Evolutionary conservation across 2,329 filamentous ascomycete genomes (phyloP).

Genomic region (Xylariaceae sp.): DNA sequence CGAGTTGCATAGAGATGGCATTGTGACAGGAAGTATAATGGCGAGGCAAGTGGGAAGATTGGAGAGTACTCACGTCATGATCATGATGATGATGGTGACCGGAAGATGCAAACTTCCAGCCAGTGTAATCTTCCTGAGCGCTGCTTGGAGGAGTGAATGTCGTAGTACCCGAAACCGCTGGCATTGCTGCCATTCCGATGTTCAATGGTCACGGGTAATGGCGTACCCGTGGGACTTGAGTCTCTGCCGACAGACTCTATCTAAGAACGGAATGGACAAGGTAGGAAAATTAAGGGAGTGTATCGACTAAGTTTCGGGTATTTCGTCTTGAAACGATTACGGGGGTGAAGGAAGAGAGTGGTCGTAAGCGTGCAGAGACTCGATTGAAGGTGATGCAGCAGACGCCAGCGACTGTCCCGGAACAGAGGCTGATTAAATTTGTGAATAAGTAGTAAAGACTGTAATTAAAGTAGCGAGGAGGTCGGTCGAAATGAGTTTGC

Average conservation of each 20-base stretch:
- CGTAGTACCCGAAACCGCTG: conserved; percentile 51
- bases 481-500: neutral
- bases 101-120: conserved; percentile 43
- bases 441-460: conserved; percentile 2
- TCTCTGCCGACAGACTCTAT: conserved; percentile 19
- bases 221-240: conserved; percentile 22
- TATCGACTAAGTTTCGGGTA: conserved; percentile 2
- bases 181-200: conserved; percentile 55
- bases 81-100: no score
- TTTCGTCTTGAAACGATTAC: conserved; percentile 4
- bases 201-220: conserved; percentile 27
- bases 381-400: conserved; percentile 9
- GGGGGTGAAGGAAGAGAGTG: neutral
- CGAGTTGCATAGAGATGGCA: neutral
- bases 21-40: neutral
- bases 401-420: conserved; percentile 22
- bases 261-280: conserved; percentile 6
- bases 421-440: conserved; percentile 5
- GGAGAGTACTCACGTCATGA: conserved; percentile 32
- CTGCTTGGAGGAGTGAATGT: conserved; percentile 53
- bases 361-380: conserved; percentile 1
- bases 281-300: conserved; percentile 4
- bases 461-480: conserved; percentile 13
- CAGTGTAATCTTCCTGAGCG: conserved; percentile 50
- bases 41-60: neutral